Evolutionary conservation across 176 grass and related monocot genomes (phyloP), one percentile per base, ranked within the genome.

Genomic region (Paspalum vaginatum): DNA sequence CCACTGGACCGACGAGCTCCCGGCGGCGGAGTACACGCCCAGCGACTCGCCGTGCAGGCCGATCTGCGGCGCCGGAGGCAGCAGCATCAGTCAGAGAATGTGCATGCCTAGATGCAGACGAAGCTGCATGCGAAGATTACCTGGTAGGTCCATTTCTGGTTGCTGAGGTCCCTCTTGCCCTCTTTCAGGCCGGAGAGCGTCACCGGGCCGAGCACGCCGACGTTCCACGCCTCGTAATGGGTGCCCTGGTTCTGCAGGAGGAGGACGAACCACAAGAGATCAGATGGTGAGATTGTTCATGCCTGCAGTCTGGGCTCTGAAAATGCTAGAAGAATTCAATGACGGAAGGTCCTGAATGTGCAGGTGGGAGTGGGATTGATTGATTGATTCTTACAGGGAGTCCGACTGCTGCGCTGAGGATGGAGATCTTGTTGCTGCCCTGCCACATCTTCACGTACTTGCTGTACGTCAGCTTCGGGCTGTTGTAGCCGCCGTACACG

Each of bases 361-460:
- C 16, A 47, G 45, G 45, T 47, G 45, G 3, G 32, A 32, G 45
- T 47, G 45, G 3, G 32, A 32, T 32, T 32, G 32, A 32, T 32
- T 32, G 32, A 32, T 32, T 32, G 2, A 32, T 32, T n/a, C 92
- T 94, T 89, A 98, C 95, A 39, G 92, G 73, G 27, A 98, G 88
- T 17, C 95, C 95, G 61, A 91, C 86, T 17, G 95, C 87, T 24
- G 91, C 81, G 70, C 92, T 98, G 39, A 98, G 82, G 85, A 98
- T 84, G 79, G 95, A 95, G 85, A 98, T 98, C 83, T 91, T 98
- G 88, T 98, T 98, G 84, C 92, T 98, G 65, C 95, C 95, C 79
- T 87, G 85, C 92, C 92, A 91, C 79, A 98, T 87, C 84, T 95
- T 98, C 13, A 93, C 92, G 26, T 72, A 49, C 72, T 76, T 79